A percentile compares a stretch with the other conserved stretches of the same genome.
phyloP scores from a whole-genome alignment of 2,329 filamentous ascomycete species.

The Ophiostoma sp. region DNA sequence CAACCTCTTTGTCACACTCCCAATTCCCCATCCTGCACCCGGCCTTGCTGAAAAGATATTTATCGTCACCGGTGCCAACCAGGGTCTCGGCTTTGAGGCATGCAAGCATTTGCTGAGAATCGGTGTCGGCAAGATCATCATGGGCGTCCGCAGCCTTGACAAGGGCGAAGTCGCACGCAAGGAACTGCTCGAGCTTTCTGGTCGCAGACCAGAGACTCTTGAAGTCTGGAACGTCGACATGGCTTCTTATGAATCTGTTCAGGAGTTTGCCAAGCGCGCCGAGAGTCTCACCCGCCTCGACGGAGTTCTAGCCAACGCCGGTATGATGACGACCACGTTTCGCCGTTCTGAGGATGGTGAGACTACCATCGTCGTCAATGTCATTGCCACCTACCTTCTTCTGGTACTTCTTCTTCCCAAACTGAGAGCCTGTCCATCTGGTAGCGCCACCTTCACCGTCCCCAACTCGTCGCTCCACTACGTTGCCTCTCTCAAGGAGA shows the following conservation, averaged over 20 bases:
- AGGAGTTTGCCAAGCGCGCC: constrained; percentile 41
- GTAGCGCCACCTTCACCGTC: constrained; percentile 31
- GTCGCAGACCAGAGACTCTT: constrained; percentile 3
- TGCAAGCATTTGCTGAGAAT: constrained; percentile 41
- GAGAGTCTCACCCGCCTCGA: constrained; percentile 44
- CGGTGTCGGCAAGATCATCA: constrained; percentile 41
- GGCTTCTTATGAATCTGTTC: constrained; percentile 42
- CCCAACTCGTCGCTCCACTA: constrained; percentile 33
- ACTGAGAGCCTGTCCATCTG: constrained; percentile 31
- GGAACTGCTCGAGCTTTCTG: constrained; percentile 26
- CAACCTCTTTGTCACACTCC: constrained; percentile 24
- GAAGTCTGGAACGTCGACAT: constrained; percentile 49
- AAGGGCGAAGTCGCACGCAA: constrained; percentile 36
- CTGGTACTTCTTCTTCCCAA: constrained; percentile 37
- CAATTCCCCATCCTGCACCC: neutral
- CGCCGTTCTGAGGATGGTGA: constrained; percentile 45
- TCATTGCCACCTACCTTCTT: constrained; percentile 36
- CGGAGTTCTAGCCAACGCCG: constrained; percentile 45
- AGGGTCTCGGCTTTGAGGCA: constrained; percentile 45
- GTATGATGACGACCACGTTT: constrained; percentile 44
- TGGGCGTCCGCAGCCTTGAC: constrained; percentile 41
- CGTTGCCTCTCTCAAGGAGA: constrained; percentile 33
- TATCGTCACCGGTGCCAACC: constrained; percentile 48
- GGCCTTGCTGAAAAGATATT: constrained; percentile 33
- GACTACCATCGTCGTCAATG: constrained; percentile 39